phyloP scores from a whole-genome alignment of 2,329 filamentous ascomycete species.

The Apiospora malaysiana region DNA sequence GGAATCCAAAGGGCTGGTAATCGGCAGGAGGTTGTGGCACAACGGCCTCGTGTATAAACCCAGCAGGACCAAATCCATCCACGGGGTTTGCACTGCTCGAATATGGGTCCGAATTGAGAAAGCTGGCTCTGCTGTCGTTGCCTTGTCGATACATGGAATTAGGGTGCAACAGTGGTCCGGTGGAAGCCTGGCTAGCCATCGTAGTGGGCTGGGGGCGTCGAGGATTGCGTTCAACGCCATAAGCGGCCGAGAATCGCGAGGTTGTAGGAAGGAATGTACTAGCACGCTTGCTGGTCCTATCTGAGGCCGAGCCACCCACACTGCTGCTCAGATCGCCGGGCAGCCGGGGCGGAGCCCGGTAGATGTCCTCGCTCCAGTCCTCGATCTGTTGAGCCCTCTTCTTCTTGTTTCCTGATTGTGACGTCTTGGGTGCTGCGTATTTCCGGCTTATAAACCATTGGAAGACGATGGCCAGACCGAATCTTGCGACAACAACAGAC shows the following conservation, averaged over 20 bases:
- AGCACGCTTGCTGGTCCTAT: conserved; percentile 78
- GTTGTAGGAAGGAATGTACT: conserved; percentile 90
- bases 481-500: conserved; percentile 84
- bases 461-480: conserved; percentile 87
- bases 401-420: conserved; percentile 79
- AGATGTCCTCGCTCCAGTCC: conserved; percentile 97
- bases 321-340: conserved; percentile 75
- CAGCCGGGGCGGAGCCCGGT: conserved; percentile 84
- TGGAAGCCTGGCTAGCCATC: conserved; percentile 89
- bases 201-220: conserved; percentile 74
- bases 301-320: conserved; percentile 66
- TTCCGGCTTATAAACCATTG: conserved; percentile 94
- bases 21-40: conserved; percentile 96
- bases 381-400: conserved; percentile 93
- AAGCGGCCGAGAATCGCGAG: conserved; percentile 91
- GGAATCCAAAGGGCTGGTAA: conserved; percentile 97
- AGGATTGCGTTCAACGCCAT: conserved; percentile 70
- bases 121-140: conserved; percentile 68
- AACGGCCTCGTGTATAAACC: conserved; percentile 96
- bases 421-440: conserved; percentile 85
- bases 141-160: conserved; percentile 73
- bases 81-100: conserved; percentile 57
- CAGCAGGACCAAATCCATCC: conserved; percentile 81
- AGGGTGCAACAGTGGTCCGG: conserved; percentile 73
- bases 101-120: conserved; percentile 66